Evolutionary conservation across 129 eudicot genomes (phyloP), one percentile per base, ranked within the genome.

Genomic region (Flaveria robusta): DNA sequence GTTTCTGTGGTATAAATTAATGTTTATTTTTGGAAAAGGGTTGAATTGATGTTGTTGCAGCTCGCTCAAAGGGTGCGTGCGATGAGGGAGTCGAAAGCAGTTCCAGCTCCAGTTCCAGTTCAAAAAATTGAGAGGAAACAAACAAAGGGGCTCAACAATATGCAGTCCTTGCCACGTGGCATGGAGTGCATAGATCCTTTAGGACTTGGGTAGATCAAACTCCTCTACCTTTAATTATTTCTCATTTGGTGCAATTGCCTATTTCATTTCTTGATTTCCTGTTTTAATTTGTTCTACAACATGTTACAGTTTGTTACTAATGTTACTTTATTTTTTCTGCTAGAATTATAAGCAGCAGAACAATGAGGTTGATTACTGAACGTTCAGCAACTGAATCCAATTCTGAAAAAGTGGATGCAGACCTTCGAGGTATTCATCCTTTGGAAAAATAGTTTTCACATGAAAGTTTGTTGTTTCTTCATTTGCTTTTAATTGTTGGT

Each of bases 171-270:
- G 83, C 98, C 98, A 65, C 95, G 92, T 46, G 98, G 98, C 70
- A 86, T 93, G 83, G 98, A 93, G 76, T 90, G 95, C 74, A 83
- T 93, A 56, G 98, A 93, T 86, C 98, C 98, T 69, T 77, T 93
- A 46, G 96, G 96, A 81, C 77, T 90, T 67, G 98, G 98, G 98
- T 93, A 86, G 62, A 29, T 9, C 16, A 70, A 74, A 75, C 23
- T 26, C 11, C 60, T 69, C 59, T 45, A 45, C 41, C 68, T 56
- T 20, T 14, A 43, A 37, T 43, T 52, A 42, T 58, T n/a, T 77
- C 56, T 3, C 41, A 3, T 46, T 12, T 65, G 22, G 63, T 46
- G 49, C 16, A 46, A 34, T 27, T 12, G 66, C 15, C 66, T 37
- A 12, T 59, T n/a, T 24, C 41, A 18, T 3, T 39, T 10, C 14